A percentile compares a stretch with the other conserved stretches of the same genome.
These are phyloP conservation scores for Arbutus unedo DNA, from an alignment of 148 eudicot genomes.

Conservation along the genomic window DNA sequence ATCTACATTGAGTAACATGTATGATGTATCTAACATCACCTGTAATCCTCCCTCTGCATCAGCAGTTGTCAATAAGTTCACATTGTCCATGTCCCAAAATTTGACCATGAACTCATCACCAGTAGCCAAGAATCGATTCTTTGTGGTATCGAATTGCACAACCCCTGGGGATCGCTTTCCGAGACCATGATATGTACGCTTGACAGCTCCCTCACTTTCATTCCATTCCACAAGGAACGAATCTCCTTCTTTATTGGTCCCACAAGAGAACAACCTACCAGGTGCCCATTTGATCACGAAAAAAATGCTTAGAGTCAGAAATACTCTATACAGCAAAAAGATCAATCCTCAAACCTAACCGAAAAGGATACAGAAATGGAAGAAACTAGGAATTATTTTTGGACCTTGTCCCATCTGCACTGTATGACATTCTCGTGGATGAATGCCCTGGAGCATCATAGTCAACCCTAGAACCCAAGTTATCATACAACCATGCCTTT, in stretches of 20 bases:
- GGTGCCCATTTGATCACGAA: constrained; percentile 10
- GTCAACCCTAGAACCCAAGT: constrained; percentile 82
- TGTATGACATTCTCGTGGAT: constrained; percentile 80
- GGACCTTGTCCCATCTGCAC: constrained; percentile 89
- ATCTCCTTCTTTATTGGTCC: constrained; percentile 92
- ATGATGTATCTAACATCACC: constrained; percentile 35
- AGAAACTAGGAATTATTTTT: constrained; percentile 8
- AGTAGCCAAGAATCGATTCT: constrained; percentile 77
- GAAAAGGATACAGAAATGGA: not conserved
- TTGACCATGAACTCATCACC: constrained; percentile 78
- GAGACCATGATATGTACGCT: constrained; percentile 69
- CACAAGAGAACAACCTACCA: constrained; percentile 86
- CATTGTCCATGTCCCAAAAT: constrained; percentile 93
- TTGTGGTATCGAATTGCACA: constrained; percentile 91
- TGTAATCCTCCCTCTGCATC: constrained; percentile 89
- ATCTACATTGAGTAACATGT: not conserved
- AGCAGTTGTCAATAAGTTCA: constrained; percentile 49
- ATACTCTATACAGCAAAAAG: not conserved
- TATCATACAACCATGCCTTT: constrained; percentile 94
- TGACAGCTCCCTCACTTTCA: constrained; percentile 92
- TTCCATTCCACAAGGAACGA: constrained; percentile 95
- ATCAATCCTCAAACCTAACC: not conserved
- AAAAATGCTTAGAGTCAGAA: not conserved
- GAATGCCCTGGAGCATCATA: constrained; percentile 96
- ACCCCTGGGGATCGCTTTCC: constrained; percentile 74